These are phyloP conservation scores for Exophiala oligosperma DNA, from an alignment of 2,329 filamentous ascomycete genomes.

Conservation along the genomic window DNA sequence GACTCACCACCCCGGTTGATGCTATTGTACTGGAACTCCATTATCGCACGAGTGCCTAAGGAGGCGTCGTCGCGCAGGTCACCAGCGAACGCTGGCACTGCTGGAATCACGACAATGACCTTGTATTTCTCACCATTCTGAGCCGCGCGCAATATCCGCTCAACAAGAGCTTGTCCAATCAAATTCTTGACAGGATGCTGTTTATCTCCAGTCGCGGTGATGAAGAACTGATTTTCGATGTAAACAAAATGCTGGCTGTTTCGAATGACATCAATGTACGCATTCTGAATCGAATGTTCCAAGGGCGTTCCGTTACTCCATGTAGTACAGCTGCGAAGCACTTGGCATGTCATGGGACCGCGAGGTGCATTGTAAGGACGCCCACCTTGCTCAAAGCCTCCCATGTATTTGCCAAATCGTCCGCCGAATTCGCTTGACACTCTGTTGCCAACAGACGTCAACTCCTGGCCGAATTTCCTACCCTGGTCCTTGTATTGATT, in stretches of 20 bases:
- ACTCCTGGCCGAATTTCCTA: slow-evolving; percentile 35
- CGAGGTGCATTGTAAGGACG: slow-evolving; percentile 21
- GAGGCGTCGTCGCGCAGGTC: slow-evolving; percentile 72
- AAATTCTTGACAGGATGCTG: slow-evolving; percentile 75
- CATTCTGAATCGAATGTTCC: slow-evolving; percentile 83
- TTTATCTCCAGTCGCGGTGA: slow-evolving; percentile 71
- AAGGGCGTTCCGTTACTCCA: slow-evolving; percentile 62
- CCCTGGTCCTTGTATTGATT: slow-evolving; percentile 32
- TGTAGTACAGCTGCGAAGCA: slow-evolving; percentile 49
- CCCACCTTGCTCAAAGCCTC: slow-evolving; percentile 22
- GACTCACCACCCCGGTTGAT: slow-evolving; percentile 76
- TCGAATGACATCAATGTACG: slow-evolving; percentile 71
- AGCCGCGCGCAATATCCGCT: slow-evolving; percentile 72
- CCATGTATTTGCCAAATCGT: slow-evolving; percentile 35
- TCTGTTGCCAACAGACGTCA: slow-evolving; percentile 39
- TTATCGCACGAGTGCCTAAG: slow-evolving; percentile 77
- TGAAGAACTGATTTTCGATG: slow-evolving; percentile 88
- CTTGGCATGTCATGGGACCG: slow-evolving; percentile 34
- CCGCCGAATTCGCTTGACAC: slow-evolving; percentile 43
- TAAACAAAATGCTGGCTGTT: slow-evolving; percentile 73
- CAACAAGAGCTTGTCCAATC: slow-evolving; percentile 76
- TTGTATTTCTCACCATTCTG: slow-evolving; percentile 67
- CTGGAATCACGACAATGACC: slow-evolving; percentile 74
- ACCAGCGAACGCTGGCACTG: slow-evolving; percentile 79
- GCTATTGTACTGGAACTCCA: slow-evolving; percentile 82